These are phyloP conservation scores for Yamadazyma scolyti DNA, from an alignment of 805 yeast species.

Conservation along the genomic window DNA sequence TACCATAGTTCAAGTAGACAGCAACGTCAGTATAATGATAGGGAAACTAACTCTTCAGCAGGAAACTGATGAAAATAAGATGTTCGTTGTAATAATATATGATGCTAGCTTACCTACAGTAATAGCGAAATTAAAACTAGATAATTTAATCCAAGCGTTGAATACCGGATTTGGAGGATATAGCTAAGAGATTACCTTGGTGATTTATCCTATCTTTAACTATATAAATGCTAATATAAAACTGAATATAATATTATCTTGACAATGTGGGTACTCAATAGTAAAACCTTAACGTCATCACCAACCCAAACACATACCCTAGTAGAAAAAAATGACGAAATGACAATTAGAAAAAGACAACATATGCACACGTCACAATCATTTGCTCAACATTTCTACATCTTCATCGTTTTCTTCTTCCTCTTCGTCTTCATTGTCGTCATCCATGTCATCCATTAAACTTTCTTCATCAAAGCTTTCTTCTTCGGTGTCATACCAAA, in stretches of 20 bases:
- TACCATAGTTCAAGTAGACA: slow-evolving; percentile 19
- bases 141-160: slow-evolving; percentile 26
- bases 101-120: slow-evolving; percentile 22
- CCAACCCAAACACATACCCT: too few relatives aligned
- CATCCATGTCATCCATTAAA: slow-evolving; percentile 44
- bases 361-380: too few relatives aligned
- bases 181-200: too few relatives aligned
- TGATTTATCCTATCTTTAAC: too few relatives aligned
- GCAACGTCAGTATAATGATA: slow-evolving; percentile 23
- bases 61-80: slow-evolving; percentile 4
- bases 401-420: slow-evolving; percentile 55
- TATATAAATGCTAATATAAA: too few relatives aligned
- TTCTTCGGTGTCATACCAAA: slow-evolving; percentile 68
- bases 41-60: slow-evolving; percentile 2
- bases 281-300: too few relatives aligned
- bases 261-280: too few relatives aligned
- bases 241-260: too few relatives aligned
- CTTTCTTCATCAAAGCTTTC: slow-evolving; percentile 46
- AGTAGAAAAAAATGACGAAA: too few relatives aligned
- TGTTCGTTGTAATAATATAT: slow-evolving; percentile 33
- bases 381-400: slow-evolving; percentile 11
- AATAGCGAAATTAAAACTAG: slow-evolving; percentile 33
- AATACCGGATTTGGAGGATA: slow-evolving; percentile 33
- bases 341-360: too few relatives aligned
- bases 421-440: slow-evolving; percentile 52